Base-by-base conservation (phyloP, 2,329 filamentous ascomycete genomes). In the Ustulina deusta region DNA sequence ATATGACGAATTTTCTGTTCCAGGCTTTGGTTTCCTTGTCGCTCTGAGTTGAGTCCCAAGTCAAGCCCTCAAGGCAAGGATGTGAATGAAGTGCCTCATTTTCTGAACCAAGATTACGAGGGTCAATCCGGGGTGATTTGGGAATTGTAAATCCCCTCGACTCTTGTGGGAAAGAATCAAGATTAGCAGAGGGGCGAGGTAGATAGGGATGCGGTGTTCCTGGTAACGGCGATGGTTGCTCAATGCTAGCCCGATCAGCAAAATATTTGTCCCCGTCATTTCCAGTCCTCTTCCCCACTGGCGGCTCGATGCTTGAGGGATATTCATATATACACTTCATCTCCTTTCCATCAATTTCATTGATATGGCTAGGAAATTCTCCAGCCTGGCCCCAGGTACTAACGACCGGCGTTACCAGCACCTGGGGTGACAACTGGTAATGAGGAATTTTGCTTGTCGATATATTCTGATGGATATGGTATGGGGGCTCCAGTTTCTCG, bases 11-110 rank as follows among this genome's bases (percentile, higher is more conserved):
- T 25, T 63, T 42, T 32, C 66, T 46, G 40, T 63, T 42, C 7
- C 29, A 38, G 0, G 34, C 27, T 25, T 67, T 69, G 22, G n/a
- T 48, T 1, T 42, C 34, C 15, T 65, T 29, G 9, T 49, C 22
- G 15, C 61, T 58, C 25, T 29, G 11, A 3, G 29, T 17, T 20
- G 20, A 15, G 4, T 13, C 11, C 7, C 2, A 52, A 29, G 27
- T 25, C 22, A 10, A 13, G 11, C 9, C 7, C 22, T 6, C 55
- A 29, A 5, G 61, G 58, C 1, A n/a, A 10, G 72, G 69, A 40
- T 76, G 69, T 15, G 74, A 76, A n/a, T 66, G 58, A 2, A 76
- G 59, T 5, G 73, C 73, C 13, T 76, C 73, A 2, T 66, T n/a
- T 29, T 29, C 38, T 1, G 38, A 51, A 9, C 73, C 72, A 6